Conservation (phyloP, 2,329 filamentous ascomycete genomes). For the Harringtonia aguacate region DNA sequence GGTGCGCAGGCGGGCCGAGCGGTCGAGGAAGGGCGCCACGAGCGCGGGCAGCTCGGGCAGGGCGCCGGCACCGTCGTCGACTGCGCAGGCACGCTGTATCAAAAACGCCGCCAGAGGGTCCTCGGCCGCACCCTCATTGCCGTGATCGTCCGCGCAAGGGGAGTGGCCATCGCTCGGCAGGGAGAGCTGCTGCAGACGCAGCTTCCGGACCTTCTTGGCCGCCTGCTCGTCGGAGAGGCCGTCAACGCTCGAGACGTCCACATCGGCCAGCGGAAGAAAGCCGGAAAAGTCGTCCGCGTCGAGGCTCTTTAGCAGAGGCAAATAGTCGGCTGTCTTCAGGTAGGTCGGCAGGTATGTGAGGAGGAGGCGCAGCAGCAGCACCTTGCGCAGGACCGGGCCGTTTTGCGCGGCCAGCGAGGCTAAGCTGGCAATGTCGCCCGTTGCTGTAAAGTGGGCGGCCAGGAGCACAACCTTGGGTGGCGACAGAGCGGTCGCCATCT, state of each 20-base stretch:
- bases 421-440: slow-evolving; percentile 53
- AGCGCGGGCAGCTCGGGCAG: slow-evolving; percentile 57
- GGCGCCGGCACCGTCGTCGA: slow-evolving; percentile 64
- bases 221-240: slow-evolving; percentile 53
- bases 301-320: slow-evolving; percentile 49
- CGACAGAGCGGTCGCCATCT: slow-evolving; percentile 30
- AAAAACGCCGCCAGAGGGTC: slow-evolving; percentile 43
- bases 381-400: slow-evolving; percentile 46
- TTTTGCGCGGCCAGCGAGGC: slow-evolving; percentile 47
- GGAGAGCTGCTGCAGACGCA: slow-evolving; percentile 49
- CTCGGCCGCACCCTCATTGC: slow-evolving; percentile 27
- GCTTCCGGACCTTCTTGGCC: slow-evolving; percentile 49
- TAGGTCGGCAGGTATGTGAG: slow-evolving; percentile 70
- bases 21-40: slow-evolving; percentile 55
- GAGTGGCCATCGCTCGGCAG: slow-evolving; percentile 23
- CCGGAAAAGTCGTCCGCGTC: slow-evolving; percentile 26
- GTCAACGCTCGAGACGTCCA: slow-evolving; percentile 47
- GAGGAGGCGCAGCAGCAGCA: slow-evolving; percentile 60
- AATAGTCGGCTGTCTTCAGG: slow-evolving; percentile 50
- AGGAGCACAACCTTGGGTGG: slow-evolving; percentile 62
- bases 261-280: slow-evolving; percentile 21
- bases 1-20: slow-evolving; percentile 47
- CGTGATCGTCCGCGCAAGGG: too few relatives aligned
- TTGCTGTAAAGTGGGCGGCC: slow-evolving; percentile 57
- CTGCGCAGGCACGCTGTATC: slow-evolving; percentile 53